These are phyloP conservation scores for Acanthochlamys bracteata DNA, from an alignment of 106 monocot genomes.

Conservation along the genomic window DNA sequence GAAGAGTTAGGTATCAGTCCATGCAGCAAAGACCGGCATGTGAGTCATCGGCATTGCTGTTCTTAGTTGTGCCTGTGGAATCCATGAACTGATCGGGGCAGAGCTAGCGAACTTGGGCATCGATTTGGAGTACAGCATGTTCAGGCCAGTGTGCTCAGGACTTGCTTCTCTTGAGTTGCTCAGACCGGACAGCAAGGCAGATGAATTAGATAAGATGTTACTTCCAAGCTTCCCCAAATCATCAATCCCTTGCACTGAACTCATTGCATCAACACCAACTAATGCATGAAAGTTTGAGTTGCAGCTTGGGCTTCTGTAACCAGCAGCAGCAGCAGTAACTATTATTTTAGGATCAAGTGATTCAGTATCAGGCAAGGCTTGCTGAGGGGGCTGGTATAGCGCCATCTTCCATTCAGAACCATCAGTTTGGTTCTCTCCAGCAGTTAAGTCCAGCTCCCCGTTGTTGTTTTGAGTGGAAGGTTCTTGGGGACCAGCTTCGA, in stretches of 20 bases:
- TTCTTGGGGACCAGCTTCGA: constrained; percentile 11
- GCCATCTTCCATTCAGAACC: constrained; percentile 35
- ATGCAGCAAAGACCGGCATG: constrained; percentile 76
- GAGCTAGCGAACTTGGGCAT: constrained; percentile 16
- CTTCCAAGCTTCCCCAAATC: constrained; percentile 17
- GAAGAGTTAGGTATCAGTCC: constrained; percentile 48
- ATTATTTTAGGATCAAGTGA: constrained; percentile 11
- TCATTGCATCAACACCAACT: constrained; percentile 16
- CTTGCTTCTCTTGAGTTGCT: constrained; percentile 56
- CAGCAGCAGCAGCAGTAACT: background rate
- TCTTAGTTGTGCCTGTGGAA: constrained; percentile 41
- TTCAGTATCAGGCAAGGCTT: constrained; percentile 6
- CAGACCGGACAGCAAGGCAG: constrained; percentile 51
- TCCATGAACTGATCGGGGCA: constrained; percentile 36
- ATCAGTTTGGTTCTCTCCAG: constrained; percentile 12
- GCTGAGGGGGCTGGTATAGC: constrained; percentile 22
- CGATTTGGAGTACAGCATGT: constrained; percentile 49
- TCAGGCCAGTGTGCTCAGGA: constrained; percentile 37
- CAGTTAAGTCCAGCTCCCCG: constrained; percentile 14
- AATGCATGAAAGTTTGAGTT: constrained; percentile 14
- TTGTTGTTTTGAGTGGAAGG: background rate
- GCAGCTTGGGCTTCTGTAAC: background rate
- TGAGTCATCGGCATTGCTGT: constrained; percentile 44
- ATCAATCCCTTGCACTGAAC: constrained; percentile 16
- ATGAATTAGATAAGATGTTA: constrained; percentile 32